phyloP scores from a whole-genome alignment of 73 alveolate genomes.

The Paramecium pentaurelia region DNA sequence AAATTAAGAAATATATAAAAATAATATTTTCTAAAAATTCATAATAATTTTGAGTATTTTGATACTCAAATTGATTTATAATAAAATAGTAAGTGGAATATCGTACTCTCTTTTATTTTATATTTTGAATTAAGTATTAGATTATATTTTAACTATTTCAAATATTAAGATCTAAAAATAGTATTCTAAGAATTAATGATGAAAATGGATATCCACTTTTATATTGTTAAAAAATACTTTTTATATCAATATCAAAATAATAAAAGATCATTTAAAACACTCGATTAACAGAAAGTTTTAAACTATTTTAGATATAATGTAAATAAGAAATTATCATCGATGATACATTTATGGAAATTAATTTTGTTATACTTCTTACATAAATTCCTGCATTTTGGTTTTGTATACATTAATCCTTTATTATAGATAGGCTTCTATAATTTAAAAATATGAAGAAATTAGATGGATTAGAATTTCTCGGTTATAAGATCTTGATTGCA shows the following conservation, averaged over 20 bases:
- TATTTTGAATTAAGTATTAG: neutral
- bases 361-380: neutral
- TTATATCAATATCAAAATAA: neutral
- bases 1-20: no score
- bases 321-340: neutral
- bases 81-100: neutral
- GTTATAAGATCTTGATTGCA: neutral
- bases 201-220: neutral
- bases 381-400: conserved; percentile 27
- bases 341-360: neutral
- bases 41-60: no score
- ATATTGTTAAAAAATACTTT: neutral
- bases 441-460: neutral
- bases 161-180: neutral
- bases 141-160: neutral
- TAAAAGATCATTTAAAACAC: neutral
- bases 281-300: no score
- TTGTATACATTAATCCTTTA: neutral
- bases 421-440: neutral
- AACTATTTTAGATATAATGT: neutral
- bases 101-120: neutral
- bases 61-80: neutral
- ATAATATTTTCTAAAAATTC: neutral
- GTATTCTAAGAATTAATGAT: neutral
- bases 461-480: conserved; percentile 58